phyloP scores from a whole-genome alignment of 2,329 filamentous ascomycete genomes.

The Neofusicoccum cordaticola region DNA sequence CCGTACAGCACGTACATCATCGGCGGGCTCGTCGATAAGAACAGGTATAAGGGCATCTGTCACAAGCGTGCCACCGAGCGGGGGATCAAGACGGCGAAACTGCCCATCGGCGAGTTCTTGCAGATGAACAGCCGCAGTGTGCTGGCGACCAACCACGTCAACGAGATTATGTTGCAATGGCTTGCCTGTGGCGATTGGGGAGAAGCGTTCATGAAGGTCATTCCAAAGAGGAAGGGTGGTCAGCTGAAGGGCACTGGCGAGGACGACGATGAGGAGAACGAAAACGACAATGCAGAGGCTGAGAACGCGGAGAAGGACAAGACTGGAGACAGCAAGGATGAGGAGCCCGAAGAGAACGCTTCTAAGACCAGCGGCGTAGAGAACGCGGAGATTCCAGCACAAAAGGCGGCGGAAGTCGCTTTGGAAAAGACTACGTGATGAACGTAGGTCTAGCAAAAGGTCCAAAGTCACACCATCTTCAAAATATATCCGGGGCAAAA shows the following conservation, averaged over 20 bases:
- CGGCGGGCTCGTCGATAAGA: constrained; percentile 92
- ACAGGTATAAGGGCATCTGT: constrained; percentile 92
- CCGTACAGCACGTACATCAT: constrained; percentile 90
- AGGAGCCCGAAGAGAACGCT: not conserved
- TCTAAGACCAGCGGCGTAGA: not conserved
- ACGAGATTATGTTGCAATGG: constrained; percentile 95
- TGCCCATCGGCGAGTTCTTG: constrained; percentile 95
- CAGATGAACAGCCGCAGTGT: constrained; percentile 84
- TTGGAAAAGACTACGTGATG: not conserved
- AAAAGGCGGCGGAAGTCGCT: not conserved
- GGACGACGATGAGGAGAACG: constrained; percentile 19
- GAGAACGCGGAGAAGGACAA: not conserved
- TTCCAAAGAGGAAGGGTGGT: constrained; percentile 87
- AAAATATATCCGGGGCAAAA: no score
- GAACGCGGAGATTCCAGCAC: not conserved
- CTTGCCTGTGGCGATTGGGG: constrained; percentile 89
- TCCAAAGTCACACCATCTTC: not conserved
- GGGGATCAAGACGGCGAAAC: constrained; percentile 80
- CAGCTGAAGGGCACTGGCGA: constrained; percentile 51
- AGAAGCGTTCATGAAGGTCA: constrained; percentile 79
- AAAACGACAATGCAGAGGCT: constrained; percentile 19
- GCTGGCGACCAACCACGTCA: constrained; percentile 89
- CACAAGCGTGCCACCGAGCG: constrained; percentile 73
- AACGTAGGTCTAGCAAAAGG: not conserved
- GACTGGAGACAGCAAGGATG: not conserved